Conservation (phyloP, 441 rosid genomes). For the Pelargonium cotyledonis region DNA sequence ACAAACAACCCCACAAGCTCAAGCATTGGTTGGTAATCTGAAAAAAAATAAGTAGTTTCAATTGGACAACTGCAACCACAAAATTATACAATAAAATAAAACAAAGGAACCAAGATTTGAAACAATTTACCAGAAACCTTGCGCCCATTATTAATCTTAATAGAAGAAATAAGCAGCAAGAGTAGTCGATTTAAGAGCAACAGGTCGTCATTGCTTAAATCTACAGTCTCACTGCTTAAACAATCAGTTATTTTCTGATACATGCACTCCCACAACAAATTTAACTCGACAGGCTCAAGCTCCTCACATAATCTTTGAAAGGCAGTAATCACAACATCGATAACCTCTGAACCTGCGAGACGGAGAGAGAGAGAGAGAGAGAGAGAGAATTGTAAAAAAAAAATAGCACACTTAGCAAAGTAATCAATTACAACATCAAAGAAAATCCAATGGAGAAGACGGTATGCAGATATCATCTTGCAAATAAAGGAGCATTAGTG, state of each 20-base stretch:
- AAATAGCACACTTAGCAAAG: not conserved
- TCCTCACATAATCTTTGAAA: slow-evolving; percentile 61
- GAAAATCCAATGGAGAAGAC: not conserved
- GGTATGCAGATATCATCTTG: not conserved
- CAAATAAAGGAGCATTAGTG: not conserved
- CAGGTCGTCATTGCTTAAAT: slow-evolving; percentile 5
- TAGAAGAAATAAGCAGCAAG: slow-evolving; percentile 45
- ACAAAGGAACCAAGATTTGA: slow-evolving; percentile 17
- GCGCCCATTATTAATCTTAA: slow-evolving; percentile 42
- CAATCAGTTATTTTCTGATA: slow-evolving; percentile 40
- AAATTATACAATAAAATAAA: slow-evolving; percentile 17
- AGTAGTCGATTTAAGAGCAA: slow-evolving; percentile 50
- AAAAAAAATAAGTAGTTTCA: slow-evolving; percentile 20
- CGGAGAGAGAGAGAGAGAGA: slow-evolving; percentile 15
- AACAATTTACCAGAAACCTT: slow-evolving; percentile 44
- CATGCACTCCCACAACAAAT: slow-evolving; percentile 54
- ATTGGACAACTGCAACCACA: slow-evolving; percentile 6
- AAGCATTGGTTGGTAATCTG: slow-evolving; percentile 63
- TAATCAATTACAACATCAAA: not conserved
- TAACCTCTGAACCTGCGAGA: slow-evolving; percentile 47
- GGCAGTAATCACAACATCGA: slow-evolving; percentile 54
- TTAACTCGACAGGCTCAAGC: slow-evolving; percentile 48
- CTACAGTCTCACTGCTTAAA: slow-evolving; percentile 22
- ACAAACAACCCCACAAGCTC: slow-evolving; percentile 42
- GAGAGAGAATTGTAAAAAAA: slow-evolving; percentile 2